Conservation (phyloP, 1,139 yeast species). For the Pichia inconspicua region DNA sequence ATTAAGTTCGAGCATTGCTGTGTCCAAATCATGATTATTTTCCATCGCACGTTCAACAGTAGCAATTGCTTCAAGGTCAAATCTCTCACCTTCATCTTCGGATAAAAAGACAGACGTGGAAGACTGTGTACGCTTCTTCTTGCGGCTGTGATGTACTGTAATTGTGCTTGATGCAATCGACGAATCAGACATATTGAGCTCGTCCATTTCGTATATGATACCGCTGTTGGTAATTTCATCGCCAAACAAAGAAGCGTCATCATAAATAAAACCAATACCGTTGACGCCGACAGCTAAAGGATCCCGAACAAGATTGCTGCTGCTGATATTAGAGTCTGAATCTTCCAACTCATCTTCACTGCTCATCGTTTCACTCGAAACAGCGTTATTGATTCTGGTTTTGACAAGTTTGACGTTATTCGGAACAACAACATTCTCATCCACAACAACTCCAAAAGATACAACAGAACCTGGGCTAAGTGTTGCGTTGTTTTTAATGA, state of each 20-base stretch:
- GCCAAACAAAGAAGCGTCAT: conserved; percentile 30
- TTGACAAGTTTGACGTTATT: conserved; percentile 46
- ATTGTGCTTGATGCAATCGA: conserved; percentile 58
- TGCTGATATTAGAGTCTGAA: conserved; percentile 1
- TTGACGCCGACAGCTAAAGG: conserved; percentile 25
- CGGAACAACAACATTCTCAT: conserved; percentile 40
- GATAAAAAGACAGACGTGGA: conserved; percentile 31
- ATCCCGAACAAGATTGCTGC: conserved; percentile 14
- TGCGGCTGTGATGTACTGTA: conserved; percentile 29
- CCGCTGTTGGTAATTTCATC: conserved; percentile 29
- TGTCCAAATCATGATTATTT: conserved; percentile 86
- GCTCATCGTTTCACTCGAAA: conserved; percentile 8
- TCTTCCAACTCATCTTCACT: conserved; percentile 11
- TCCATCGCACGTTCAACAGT: conserved; percentile 88
- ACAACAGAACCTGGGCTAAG: conserved; percentile 70
- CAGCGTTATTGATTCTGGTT: conserved; percentile 33
- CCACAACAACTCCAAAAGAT: conserved; percentile 66
- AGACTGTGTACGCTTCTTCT: conserved; percentile 36
- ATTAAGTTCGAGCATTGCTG: conserved; percentile 84
- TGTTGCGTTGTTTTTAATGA: conserved; percentile 43
- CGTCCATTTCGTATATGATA: conserved; percentile 52
- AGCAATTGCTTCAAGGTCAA: conserved; percentile 83
- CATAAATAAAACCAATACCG: conserved; percentile 32
- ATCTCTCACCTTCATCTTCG: conserved; percentile 65
- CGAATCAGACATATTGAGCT: conserved; percentile 67